phyloP scores from a whole-genome alignment of 495 filamentous ascomycete species.

The Aspergillus coremiiformis region DNA sequence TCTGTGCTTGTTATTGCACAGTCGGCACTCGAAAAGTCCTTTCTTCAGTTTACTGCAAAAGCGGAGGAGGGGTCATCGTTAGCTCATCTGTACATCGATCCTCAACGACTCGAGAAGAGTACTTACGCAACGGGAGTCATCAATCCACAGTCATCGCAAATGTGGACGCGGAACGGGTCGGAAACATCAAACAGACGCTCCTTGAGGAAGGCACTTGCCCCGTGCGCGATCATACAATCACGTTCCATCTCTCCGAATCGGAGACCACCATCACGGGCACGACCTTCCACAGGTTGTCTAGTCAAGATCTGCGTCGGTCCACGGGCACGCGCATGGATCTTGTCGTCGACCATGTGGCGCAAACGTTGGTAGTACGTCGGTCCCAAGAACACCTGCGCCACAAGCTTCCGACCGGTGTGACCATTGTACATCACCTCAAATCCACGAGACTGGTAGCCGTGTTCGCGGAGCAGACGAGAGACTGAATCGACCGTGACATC shows the following conservation, averaged over 20 bases:
- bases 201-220: conserved; percentile 92
- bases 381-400: conserved; percentile 91
- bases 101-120: background rate
- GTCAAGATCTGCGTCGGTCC: conserved; percentile 97
- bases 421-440: conserved; percentile 99
- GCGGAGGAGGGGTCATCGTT: conserved; percentile 18
- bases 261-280: conserved; percentile 93
- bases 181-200: conserved; percentile 95
- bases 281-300: conserved; percentile 95
- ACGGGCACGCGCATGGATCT: conserved; percentile 95
- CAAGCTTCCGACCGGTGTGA: conserved; percentile 87
- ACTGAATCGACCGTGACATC: conserved; percentile 93
- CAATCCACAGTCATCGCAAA: conserved; percentile 96
- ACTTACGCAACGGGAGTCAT: conserved; percentile 99
- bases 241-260: conserved; percentile 99
- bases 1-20: conserved; percentile 96
- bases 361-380: conserved; percentile 99
- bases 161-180: conserved; percentile 96
- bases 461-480: conserved; percentile 79
- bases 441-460: conserved; percentile 92
- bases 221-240: conserved; percentile 99
- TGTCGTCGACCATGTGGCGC: conserved; percentile 99
- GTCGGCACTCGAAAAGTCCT: conserved; percentile 88
- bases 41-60: conserved; percentile 78
- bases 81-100: conserved; percentile 9